phyloP scores from a whole-genome alignment of 1,139 yeast species.

The Geotrichum phurueaensis region DNA sequence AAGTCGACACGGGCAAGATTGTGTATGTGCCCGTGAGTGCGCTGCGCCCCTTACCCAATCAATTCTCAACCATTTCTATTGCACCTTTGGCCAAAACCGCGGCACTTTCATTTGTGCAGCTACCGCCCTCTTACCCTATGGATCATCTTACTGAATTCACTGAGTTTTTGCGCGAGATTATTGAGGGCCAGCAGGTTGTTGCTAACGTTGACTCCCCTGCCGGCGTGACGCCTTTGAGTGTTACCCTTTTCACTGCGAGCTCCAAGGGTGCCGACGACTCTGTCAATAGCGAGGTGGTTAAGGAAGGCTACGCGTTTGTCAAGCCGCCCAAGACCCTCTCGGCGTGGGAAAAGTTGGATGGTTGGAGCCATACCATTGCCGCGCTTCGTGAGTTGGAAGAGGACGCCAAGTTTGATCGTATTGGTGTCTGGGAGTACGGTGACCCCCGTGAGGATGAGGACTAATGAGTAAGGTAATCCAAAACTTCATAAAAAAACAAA shows the following conservation, averaged over 20 bases:
- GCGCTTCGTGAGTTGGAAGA: constrained; percentile 41
- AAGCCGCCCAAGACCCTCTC: constrained; percentile 35
- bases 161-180: constrained; percentile 49
- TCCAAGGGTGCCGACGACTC: constrained; percentile 56
- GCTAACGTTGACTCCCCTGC: constrained; percentile 43
- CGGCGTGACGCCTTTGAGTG: constrained; percentile 39
- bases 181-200: constrained; percentile 53
- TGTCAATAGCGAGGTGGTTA: constrained; percentile 56
- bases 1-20: constrained; percentile 60
- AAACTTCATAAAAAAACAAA: background rate
- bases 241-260: constrained; percentile 55
- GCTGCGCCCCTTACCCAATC: constrained; percentile 52
- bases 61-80: constrained; percentile 40
- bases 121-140: constrained; percentile 56
- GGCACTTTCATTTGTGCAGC: constrained; percentile 49
- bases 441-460: constrained; percentile 61
- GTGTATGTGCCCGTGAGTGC: constrained; percentile 45
- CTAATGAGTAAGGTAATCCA: background rate
- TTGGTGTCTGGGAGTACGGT: constrained; percentile 81
- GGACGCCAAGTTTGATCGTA: constrained; percentile 49
- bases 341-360: constrained; percentile 33
- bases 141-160: constrained; percentile 55
- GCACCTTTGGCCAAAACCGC: constrained; percentile 59
- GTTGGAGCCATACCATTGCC: constrained; percentile 24
- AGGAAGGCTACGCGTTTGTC: constrained; percentile 62